Evolutionary conservation across 225 moss, liverwort and hornwort species (phyloP), one percentile per base, ranked within the genome.

Genomic region (Bryum argenteum): DNA sequence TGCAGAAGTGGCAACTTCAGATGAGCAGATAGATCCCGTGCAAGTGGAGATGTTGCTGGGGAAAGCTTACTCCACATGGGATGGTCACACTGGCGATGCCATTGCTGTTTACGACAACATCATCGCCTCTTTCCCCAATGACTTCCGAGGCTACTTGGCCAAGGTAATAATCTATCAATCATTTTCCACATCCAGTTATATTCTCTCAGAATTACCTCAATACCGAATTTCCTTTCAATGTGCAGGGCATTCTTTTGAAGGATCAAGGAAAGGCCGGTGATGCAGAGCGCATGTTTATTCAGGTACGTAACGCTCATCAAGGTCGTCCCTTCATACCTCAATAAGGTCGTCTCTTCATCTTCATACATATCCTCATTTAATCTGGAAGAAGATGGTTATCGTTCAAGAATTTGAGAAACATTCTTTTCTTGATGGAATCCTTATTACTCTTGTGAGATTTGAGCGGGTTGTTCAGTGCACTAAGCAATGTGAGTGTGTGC

Each of bases 281-380:
- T 80, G 92, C 91, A 1, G 92, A 98, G 82, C 91, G 97, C 69
- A 94, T 98, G 97, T 98, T 98, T 72, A 94, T 98, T 66, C 97
- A 98, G 94, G 94, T 82, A 58, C 54, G 18, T 13, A 63, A 20
- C 43, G 55, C 15, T 48, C 33, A 15, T 47, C 5, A 0, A 47
- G 14, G 14, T 3, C 45, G 11, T 11, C 9, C 45, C 13, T 5
- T 39, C 26, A 3, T 1, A 15, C n/a, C n/a, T 1, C 62, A 39
- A 13, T 3, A 1, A 12, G n/a, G 24, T 18, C 7, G n/a, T 18
- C 14, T 53, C 18, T 8, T 50, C 5, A 22, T n/a, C 18, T 42
- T 54, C 41, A 2, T 44, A 7, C 42, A 8, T 14, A 54, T 28
- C 43, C 43, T 54, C 10, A 8, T 44, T 54, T 54, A 33, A 33